Conservation (phyloP, 2,329 filamentous ascomycete species). For the Fusarium haematococcum region DNA sequence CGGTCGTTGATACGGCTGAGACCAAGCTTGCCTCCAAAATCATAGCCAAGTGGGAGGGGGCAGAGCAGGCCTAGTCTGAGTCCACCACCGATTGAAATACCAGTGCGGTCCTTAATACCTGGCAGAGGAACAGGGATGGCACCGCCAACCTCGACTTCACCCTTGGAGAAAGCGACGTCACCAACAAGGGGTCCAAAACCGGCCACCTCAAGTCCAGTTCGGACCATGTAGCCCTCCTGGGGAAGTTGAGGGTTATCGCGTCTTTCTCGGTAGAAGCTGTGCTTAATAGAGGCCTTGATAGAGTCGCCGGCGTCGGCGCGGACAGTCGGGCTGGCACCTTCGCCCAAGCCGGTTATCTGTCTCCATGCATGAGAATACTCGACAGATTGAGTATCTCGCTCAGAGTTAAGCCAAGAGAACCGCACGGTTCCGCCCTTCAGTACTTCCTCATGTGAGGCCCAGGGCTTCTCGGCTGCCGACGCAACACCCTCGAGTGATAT, state of each 20-base stretch:
- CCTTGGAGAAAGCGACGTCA: constrained; percentile 94
- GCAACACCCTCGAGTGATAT: constrained; percentile 83
- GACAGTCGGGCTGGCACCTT: constrained; percentile 82
- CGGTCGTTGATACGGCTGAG: constrained; percentile 91
- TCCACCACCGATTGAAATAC: constrained; percentile 85
- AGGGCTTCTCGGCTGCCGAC: constrained; percentile 88
- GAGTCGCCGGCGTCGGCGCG: constrained; percentile 89
- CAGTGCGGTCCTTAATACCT: constrained; percentile 75
- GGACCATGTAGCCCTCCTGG: constrained; percentile 82
- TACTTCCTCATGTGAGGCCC: constrained; percentile 94
- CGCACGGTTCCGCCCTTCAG: constrained; percentile 82
- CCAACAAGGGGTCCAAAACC: constrained; percentile 86
- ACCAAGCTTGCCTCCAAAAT: constrained; percentile 62
- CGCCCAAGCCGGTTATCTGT: constrained; percentile 83
- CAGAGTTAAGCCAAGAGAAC: constrained; percentile 76
- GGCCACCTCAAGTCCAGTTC: constrained; percentile 84
- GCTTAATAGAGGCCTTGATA: constrained; percentile 87
- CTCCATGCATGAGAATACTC: constrained; percentile 88
- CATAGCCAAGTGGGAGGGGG: constrained; percentile 77
- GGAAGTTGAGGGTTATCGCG: constrained; percentile 90
- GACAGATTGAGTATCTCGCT: constrained; percentile 79
- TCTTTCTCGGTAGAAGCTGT: constrained; percentile 83
- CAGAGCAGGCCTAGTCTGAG: constrained; percentile 86
- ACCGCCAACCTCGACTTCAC: constrained; percentile 84
- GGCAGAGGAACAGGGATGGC: constrained; percentile 81